Conservation (phyloP, 2,329 filamentous ascomycete genomes). For the Cladosporium cucumerinum region DNA sequence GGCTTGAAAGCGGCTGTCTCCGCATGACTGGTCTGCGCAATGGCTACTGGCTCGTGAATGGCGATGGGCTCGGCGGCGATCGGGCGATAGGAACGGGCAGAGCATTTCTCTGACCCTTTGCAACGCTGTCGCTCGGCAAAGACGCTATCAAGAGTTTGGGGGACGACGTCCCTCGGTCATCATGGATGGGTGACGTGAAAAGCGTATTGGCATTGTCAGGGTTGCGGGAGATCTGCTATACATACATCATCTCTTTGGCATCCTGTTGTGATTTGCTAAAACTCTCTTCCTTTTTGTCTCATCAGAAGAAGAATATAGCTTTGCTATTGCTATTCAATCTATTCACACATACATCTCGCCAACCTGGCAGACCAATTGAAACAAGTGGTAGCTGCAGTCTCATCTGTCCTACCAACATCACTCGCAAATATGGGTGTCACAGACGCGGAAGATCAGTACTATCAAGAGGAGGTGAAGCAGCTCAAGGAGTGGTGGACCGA, state of each 20-base stretch:
- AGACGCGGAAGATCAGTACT: slow-evolving; percentile 70
- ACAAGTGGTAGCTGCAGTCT: slow-evolving; percentile 31
- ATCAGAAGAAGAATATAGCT: not conserved
- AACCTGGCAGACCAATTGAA: slow-evolving; percentile 37
- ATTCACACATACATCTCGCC: not conserved
- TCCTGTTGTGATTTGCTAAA: not conserved
- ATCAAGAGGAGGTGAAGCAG: slow-evolving; percentile 76
- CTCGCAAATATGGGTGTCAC: slow-evolving; percentile 26
- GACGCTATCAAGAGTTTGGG: not conserved
- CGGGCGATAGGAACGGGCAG: slow-evolving; percentile 15
- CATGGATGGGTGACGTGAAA: slow-evolving; percentile 9
- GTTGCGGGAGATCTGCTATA: not conserved
- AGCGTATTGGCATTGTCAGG: slow-evolving; percentile 14
- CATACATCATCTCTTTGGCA: not conserved
- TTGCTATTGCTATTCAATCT: not conserved
- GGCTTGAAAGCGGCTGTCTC: slow-evolving; percentile 13
- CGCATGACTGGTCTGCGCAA: slow-evolving; percentile 8
- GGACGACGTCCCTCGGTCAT: slow-evolving; percentile 10
- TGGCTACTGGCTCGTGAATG: not conserved
- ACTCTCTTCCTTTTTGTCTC: not conserved
- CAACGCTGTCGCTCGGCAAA: slow-evolving; percentile 7
- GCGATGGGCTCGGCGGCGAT: slow-evolving; percentile 12
- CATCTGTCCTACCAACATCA: slow-evolving; percentile 27
- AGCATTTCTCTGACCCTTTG: slow-evolving; percentile 6
- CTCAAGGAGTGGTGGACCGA: slow-evolving; percentile 95